A percentile compares a stretch with the other conserved stretches of the same genome.
phyloP scores from a whole-genome alignment of 306 rosid species.

The Cercis canadensis region DNA sequence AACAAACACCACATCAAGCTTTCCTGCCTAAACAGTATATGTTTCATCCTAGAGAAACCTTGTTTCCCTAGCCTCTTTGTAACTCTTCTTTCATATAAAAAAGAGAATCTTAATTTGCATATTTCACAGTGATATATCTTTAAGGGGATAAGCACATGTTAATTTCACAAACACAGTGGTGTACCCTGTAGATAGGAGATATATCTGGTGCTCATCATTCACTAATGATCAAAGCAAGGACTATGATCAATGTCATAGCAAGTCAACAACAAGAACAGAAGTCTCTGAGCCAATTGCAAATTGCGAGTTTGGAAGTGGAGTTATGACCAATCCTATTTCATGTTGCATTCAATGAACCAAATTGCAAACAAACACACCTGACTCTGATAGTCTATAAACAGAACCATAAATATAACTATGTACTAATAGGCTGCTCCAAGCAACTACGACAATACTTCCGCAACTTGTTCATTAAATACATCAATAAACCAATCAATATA shows the following conservation, averaged over 20 bases:
- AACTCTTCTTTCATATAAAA: not conserved
- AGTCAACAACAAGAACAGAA: too few relatives aligned
- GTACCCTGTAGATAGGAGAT: not conserved
- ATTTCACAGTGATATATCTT: not conserved
- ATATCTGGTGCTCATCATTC: not conserved
- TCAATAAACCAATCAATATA: too few relatives aligned
- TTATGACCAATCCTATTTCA: too few relatives aligned
- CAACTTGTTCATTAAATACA: not conserved
- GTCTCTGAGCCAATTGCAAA: too few relatives aligned
- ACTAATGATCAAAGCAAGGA: not conserved
- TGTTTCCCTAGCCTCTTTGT: not conserved
- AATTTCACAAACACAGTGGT: too few relatives aligned
- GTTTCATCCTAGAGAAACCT: not conserved
- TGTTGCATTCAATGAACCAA: too few relatives aligned
- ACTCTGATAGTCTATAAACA: not conserved
- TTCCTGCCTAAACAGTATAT: not conserved
- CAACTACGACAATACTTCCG: not conserved
- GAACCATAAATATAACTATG: not conserved
- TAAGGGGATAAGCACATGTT: too few relatives aligned
- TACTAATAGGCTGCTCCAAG: not conserved
- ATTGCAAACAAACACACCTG: not conserved
- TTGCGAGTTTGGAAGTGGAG: too few relatives aligned
- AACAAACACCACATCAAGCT: not conserved
- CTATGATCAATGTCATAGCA: slow-evolving; percentile 1
- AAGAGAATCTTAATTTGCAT: not conserved